Percentiles rank a stretch among this genome's conserved stretches.
phyloP scores from a whole-genome alignment of 306 rosid species.

The Trifolium fragiferum region DNA sequence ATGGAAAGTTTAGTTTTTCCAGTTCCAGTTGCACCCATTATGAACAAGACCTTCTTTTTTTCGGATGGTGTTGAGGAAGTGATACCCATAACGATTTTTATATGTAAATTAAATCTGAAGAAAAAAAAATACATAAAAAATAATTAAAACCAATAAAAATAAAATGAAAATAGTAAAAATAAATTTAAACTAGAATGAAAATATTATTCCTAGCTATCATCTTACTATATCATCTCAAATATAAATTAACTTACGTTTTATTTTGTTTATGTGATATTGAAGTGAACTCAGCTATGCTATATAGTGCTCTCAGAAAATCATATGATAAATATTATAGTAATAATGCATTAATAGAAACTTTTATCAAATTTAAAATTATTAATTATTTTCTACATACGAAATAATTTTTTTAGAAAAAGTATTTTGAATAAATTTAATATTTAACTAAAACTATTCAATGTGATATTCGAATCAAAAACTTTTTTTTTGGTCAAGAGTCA shows the following conservation, averaged over 20 bases:
- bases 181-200: no score
- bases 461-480: no score
- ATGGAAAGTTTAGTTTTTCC: constrained; percentile 47
- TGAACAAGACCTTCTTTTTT: constrained; percentile 42
- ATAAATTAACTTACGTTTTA: neutral
- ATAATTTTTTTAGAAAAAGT: no score
- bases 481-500: neutral
- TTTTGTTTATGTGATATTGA: neutral
- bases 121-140: neutral
- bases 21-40: constrained; percentile 46
- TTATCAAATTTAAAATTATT: no score
- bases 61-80: neutral
- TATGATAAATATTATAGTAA: no score
- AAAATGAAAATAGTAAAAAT: no score
- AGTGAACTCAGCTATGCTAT: neutral
- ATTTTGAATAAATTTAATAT: no score
- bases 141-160: no score
- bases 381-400: no score
- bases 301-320: neutral
- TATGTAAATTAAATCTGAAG: neutral
- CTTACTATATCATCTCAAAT: no score
- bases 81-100: neutral
- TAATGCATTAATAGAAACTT: neutral
- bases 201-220: neutral
- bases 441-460: no score